Base-by-base conservation (phyloP, 345 rosid genomes). In the Rhodomyrtus tomentosa region DNA sequence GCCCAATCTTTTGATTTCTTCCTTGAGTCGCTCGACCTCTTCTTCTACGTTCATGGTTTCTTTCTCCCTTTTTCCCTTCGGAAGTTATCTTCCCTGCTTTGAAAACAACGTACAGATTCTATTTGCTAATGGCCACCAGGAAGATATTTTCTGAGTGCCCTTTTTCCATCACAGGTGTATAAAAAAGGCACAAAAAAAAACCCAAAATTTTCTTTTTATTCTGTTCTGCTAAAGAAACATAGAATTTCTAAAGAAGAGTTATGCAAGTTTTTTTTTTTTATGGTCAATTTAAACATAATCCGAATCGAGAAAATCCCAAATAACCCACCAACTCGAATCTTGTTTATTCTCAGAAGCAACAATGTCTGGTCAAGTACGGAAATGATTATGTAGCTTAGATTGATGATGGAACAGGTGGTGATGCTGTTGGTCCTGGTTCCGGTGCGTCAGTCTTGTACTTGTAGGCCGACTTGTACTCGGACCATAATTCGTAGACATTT, bases 1-100 rank as follows among this genome's bases (percentile, higher is more conserved):
- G 82, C 98, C 98, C 21, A 94, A 93, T 88, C 98, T 91, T 50
- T 91, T 93, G 87, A 95, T 95, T 91, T 95, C 99, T 84, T 93
- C 96, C 87, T 91, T 92, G 84, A 96, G 97, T 84, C 94, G 89
- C 87, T 85, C 92, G 18, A 95, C 93, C 89, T 96, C 99, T 88
- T 95, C 98, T 68, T 92, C 98, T 59, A 96, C 98, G 86, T 94
- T 95, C 99, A 96, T 94, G 82, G 88, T 86, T 84, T 87, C 76
- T 73, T 29, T 73, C 81, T 84, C 68, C 62, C n/a, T 74, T 76
- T 51, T 14, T 49, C 12, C 50, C 55, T 14, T 50, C 40, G 10
- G 38, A 29, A 42, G 32, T 74, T 50, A 38, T 59, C 79, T 36
- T 68, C 3, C 45, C 13, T 45, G 7, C 6, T 18, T 68, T 42